Base-by-base conservation (phyloP, 257 asterid species). In the Asclepias syriaca region DNA sequence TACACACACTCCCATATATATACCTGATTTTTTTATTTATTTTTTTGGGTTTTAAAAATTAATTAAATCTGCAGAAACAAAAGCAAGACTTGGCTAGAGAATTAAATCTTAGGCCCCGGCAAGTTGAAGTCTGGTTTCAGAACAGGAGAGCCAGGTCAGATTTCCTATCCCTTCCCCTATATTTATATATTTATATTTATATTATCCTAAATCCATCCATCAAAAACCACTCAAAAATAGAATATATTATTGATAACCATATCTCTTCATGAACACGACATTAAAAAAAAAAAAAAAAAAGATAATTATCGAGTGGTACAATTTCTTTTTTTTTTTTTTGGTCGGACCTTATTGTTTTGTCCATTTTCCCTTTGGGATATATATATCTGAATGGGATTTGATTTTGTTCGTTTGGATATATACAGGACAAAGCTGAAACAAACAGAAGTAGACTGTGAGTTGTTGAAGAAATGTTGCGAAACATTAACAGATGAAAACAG, bases 391-490 rank as follows among this genome's bases (percentile, higher is more conserved):
- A 27, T 24, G 56, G 50, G 15, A 2, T 48, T 22, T 34, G 3
- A 4, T 34, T 34, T 13, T 13, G 9, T 54, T 43, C 1, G 8
- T 51, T n/a, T 54, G 5, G 1, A 2, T 4, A 13, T 13, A 8
- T 19, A 48, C 85, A 93, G 98, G 85, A 91, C 97, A 12, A 94
- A 94, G 89, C 96, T 94, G 67, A 94, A 94, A 86, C 98, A 94
- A 73, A 94, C 98, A 3, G 98, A 94, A 74, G 94, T 89, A 12
- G 98, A 94, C 85, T 94, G 96, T 61, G 98, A 91, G 43, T 88
- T 87, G 84, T 24, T 94, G 85, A 94, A 94, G 82, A 94, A 94
- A 82, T 94, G 91, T 77, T 94, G 98, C 56, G 97, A 91, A 67
- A 81, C 96, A 2, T 72, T 94, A 64, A 94, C 97, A 16, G 98